A percentile compares a stretch with the other conserved stretches of the same genome.
Evolutionary conservation across 306 rosid species (phyloP).

Genomic region (Rosa persica): DNA sequence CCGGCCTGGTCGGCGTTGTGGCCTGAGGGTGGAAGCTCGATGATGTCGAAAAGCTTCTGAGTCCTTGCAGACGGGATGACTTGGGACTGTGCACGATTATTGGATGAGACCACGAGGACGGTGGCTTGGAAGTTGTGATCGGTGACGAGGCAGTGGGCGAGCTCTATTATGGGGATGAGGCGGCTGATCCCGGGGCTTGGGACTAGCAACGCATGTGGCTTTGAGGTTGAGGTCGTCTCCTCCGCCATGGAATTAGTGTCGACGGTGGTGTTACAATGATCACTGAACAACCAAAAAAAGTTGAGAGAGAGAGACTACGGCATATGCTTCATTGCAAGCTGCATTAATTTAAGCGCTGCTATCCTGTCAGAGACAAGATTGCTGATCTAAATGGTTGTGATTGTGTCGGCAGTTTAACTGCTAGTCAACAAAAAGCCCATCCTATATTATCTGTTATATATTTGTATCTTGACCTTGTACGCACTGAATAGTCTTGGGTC

Average conservation of each 20-base stretch:
- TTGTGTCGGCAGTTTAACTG: too few relatives aligned
- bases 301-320: too few relatives aligned
- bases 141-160: background rate
- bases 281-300: too few relatives aligned
- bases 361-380: too few relatives aligned
- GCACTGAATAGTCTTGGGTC: too few relatives aligned
- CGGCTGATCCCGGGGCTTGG: background rate
- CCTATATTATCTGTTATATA: too few relatives aligned
- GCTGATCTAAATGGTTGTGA: too few relatives aligned
- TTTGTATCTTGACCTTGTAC: too few relatives aligned
- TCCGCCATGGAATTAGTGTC: background rate
- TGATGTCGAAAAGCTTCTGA: slow-evolving; percentile 24
- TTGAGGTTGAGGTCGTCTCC: background rate
- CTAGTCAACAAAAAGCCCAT: too few relatives aligned
- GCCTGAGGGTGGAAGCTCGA: slow-evolving; percentile 32
- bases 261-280: too few relatives aligned
- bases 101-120: background rate
- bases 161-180: background rate
- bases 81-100: background rate
- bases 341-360: too few relatives aligned
- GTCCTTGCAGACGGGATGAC: background rate
- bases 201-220: background rate
- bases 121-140: background rate
- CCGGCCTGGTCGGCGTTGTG: background rate
- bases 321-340: too few relatives aligned